Percentiles rank a stretch among this genome's conserved stretches.
Evolutionary conservation across 2,329 filamentous ascomycete species (phyloP).

Genomic region (Pestalotiopsis sp.): DNA sequence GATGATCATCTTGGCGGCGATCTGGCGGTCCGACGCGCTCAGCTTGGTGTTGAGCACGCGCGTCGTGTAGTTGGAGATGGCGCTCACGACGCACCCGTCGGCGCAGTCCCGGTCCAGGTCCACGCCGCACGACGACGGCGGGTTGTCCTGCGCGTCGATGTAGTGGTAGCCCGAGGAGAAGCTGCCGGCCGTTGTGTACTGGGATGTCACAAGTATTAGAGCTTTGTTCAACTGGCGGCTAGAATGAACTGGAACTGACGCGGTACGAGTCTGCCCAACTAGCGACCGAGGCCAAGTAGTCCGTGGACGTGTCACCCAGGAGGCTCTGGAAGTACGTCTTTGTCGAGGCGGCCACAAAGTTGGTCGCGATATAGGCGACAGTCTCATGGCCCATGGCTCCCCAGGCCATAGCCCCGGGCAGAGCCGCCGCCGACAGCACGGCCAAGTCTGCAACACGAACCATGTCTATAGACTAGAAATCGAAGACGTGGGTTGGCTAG

Average conservation of each 20-base stretch:
- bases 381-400: slow-evolving; percentile 52
- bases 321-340: slow-evolving; percentile 42
- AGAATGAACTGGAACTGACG: background rate
- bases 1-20: slow-evolving; percentile 42
- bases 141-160: slow-evolving; percentile 65
- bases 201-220: background rate
- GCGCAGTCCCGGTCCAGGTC: slow-evolving; percentile 63
- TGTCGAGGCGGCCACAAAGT: slow-evolving; percentile 46
- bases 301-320: slow-evolving; percentile 43
- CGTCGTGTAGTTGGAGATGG: slow-evolving; percentile 42
- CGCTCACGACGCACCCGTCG: slow-evolving; percentile 63
- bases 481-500: background rate
- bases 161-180: slow-evolving; percentile 36
- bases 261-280: slow-evolving; percentile 53
- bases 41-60: slow-evolving; percentile 27
- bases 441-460: slow-evolving; percentile 21
- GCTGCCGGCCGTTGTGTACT: slow-evolving; percentile 43
- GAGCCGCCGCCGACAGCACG: slow-evolving; percentile 21
- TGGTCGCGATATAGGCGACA: slow-evolving; percentile 53
- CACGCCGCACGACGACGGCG: slow-evolving; percentile 59
- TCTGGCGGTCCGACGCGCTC: slow-evolving; percentile 27
- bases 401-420: slow-evolving; percentile 35
- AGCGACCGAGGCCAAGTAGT: slow-evolving; percentile 51
- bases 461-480: slow-evolving; percentile 20
- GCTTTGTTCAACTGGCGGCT: background rate